These are phyloP conservation scores for Colletotrichum graminicola DNA, from an alignment of 2,329 filamentous ascomycete species.

Conservation along the genomic window DNA sequence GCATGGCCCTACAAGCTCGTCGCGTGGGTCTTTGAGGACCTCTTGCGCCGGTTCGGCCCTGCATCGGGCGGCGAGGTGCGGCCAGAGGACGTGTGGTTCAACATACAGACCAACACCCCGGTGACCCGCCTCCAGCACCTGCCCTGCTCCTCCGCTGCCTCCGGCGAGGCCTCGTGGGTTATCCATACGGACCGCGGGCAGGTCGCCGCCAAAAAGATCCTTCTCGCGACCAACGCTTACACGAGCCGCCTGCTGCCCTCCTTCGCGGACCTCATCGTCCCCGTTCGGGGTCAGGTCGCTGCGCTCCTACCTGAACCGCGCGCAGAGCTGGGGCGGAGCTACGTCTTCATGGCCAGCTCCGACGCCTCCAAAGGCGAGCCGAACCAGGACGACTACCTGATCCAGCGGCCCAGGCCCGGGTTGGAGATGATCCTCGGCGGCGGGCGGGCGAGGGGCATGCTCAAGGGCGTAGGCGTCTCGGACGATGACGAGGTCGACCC, in stretches of 20 bases:
- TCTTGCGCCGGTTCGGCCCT: conserved; percentile 54
- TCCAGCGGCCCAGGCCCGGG: conserved; percentile 72
- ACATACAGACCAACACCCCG: conserved; percentile 81
- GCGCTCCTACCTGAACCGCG: conserved; percentile 66
- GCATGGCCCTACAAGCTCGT: conserved; percentile 91
- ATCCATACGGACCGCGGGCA: conserved; percentile 77
- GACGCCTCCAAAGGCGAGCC: conserved; percentile 44
- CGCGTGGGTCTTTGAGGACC: conserved; percentile 73
- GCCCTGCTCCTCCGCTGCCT: background rate
- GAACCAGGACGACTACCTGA: conserved; percentile 77
- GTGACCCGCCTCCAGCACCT: conserved; percentile 63
- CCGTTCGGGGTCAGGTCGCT: conserved; percentile 80
- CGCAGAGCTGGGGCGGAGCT: conserved; percentile 65
- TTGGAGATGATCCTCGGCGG: conserved; percentile 79
- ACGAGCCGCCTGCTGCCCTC: conserved; percentile 79
- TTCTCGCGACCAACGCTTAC: conserved; percentile 88
- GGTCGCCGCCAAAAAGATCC: conserved; percentile 71
- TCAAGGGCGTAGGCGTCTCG: conserved; percentile 67
- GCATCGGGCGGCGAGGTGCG: conserved; percentile 44
- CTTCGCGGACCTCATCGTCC: conserved; percentile 79
- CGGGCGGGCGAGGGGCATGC: conserved; percentile 68
- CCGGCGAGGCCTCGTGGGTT: conserved; percentile 60
- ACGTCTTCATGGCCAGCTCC: conserved; percentile 67
- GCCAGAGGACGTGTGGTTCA: conserved; percentile 59
- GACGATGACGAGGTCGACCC: conserved; percentile 71